phyloP scores from a whole-genome alignment of 257 asterid species.

The Solanum boliviense region DNA sequence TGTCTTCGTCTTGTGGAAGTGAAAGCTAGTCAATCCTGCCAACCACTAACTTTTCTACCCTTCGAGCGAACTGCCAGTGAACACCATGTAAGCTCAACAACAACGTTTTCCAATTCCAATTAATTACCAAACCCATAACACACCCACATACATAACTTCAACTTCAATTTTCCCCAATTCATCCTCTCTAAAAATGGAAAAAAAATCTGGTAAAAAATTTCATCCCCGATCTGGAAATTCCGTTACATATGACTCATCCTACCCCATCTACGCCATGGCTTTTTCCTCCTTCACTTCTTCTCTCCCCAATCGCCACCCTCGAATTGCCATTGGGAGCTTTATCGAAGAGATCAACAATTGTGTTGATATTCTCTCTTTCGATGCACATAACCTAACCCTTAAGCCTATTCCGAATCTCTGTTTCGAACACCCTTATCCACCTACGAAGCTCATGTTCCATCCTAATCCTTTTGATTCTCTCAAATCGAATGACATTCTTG shows the following conservation, averaged over 20 bases:
- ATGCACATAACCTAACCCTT: slow-evolving; percentile 44
- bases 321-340: slow-evolving; percentile 69
- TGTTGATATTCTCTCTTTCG: slow-evolving; percentile 67
- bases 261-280: slow-evolving; percentile 75
- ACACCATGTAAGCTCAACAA: background rate
- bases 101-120: background rate
- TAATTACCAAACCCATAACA: background rate
- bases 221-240: slow-evolving; percentile 30
- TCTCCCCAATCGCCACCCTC: slow-evolving; percentile 25
- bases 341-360: slow-evolving; percentile 66
- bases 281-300: slow-evolving; percentile 26
- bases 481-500: slow-evolving; percentile 44
- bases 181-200: slow-evolving; percentile 23
- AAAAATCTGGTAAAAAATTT: slow-evolving; percentile 36
- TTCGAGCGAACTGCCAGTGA: background rate
- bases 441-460: slow-evolving; percentile 70
- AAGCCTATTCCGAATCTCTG: slow-evolving; percentile 44
- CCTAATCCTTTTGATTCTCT: slow-evolving; percentile 37
- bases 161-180: background rate
- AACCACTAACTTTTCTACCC: background rate
- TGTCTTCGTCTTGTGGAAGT: background rate
- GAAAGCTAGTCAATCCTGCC: background rate
- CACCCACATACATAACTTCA: background rate
- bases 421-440: slow-evolving; percentile 84
- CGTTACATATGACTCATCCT: slow-evolving; percentile 41